Evolutionary conservation across 176 grass and related monocot species (phyloP).

Genomic region (Lolium rigidum): DNA sequence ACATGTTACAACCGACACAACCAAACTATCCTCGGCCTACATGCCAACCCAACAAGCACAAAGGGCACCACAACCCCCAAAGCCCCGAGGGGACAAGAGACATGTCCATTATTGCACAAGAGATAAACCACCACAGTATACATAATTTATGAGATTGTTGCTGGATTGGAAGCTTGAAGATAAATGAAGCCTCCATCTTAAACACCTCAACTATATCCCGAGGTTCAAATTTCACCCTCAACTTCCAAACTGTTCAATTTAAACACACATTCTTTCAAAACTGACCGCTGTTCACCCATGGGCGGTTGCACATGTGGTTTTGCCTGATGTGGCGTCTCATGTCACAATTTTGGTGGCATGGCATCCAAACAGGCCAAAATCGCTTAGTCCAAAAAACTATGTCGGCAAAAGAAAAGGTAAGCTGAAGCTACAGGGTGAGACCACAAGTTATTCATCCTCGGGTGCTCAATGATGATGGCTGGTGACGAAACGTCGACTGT

Average conservation of each 20-base stretch:
- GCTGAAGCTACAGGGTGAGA: neutral
- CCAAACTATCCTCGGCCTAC: too few species aligned
- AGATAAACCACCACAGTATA: slow-evolving; percentile 6
- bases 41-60: too few species aligned
- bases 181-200: neutral
- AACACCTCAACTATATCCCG: neutral
- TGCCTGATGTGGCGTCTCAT: neutral
- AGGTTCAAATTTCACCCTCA: neutral
- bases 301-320: neutral
- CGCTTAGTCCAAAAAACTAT: neutral
- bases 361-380: neutral
- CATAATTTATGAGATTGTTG: neutral
- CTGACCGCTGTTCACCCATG: too few species aligned
- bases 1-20: too few species aligned
- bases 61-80: too few species aligned
- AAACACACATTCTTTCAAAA: neutral
- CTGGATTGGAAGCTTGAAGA: neutral
- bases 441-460: neutral
- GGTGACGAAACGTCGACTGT: neutral
- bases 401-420: neutral
- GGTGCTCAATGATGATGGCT: neutral
- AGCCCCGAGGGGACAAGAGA: neutral
- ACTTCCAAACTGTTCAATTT: neutral
- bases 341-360: neutral
- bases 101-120: neutral